These are phyloP conservation scores for Coemansia sp. DNA, from an alignment of 192 early-diverging fungal genomes.

Conservation along the genomic window DNA sequence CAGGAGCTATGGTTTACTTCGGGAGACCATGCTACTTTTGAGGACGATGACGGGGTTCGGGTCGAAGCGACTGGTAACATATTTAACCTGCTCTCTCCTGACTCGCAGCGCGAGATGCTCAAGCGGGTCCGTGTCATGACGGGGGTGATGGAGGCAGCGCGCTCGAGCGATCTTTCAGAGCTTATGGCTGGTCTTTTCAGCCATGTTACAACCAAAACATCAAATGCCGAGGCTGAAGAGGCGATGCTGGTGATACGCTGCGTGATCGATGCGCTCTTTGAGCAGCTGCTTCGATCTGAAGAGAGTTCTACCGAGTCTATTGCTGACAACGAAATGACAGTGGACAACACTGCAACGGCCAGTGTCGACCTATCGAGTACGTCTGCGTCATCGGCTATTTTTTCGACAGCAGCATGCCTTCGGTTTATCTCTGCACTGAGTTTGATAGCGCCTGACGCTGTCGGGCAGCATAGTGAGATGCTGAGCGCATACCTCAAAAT, in stretches of 20 bases:
- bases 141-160: constrained; percentile 41
- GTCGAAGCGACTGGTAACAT: constrained; percentile 22
- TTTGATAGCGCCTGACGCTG: constrained; percentile 58
- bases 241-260: constrained; percentile 62
- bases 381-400: background rate
- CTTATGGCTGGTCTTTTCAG: constrained; percentile 43
- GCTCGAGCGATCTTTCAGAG: constrained; percentile 29
- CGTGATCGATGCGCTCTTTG: constrained; percentile 77
- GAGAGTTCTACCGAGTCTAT: constrained; percentile 47
- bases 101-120: constrained; percentile 43
- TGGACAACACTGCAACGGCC: background rate
- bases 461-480: constrained; percentile 56
- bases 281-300: constrained; percentile 67
- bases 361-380: background rate
- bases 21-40: constrained; percentile 13
- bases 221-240: constrained; percentile 53
- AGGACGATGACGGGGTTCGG: constrained; percentile 34
- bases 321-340: background rate
- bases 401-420: constrained; percentile 42
- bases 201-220: constrained; percentile 30
- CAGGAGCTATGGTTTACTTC: constrained; percentile 77
- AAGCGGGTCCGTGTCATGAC: constrained; percentile 51
- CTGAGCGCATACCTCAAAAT: constrained; percentile 60
- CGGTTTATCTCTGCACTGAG: constrained; percentile 59
- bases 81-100: constrained; percentile 45